Base-by-base conservation (phyloP, 345 rosid species). In the Aquilaria yunnanensis region DNA sequence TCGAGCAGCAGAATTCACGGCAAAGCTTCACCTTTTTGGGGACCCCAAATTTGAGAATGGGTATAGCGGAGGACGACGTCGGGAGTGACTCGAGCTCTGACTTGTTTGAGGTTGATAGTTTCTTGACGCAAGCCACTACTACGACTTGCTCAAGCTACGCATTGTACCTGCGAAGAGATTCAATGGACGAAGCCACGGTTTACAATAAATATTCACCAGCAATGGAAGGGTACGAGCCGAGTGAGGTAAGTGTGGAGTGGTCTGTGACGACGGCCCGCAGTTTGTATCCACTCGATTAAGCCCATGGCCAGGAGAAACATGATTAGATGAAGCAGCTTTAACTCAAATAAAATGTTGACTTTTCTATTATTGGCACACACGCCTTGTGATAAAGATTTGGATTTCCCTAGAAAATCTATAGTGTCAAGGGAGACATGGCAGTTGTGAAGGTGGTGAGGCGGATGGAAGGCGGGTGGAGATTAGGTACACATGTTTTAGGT, bases 11-110 rank as follows among this genome's bases (percentile, higher is more conserved):
- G 43, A 37, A 37, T 14, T 62, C 59, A 29, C 65, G 74, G 3
- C 75, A 56, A 30, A 69, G 73, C 37, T 77, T 77, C 57, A 41
- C 77, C 5, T 66, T 79, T 23, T 78, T 68, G 49, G 61, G 66
- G 64, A 75, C 63, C 48, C 16, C 79, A 7, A 85, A 59, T 32
- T 66, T 78, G 10, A 62, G 73, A 50, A 64, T 55, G 30, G 14
- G n/a, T 29, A 62, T 5, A 32, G 57, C 52, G 0, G 87, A 81
- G 13, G 96, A 90, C 48, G 97, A 86, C 53, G 79, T 73, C 5
- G 83, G 80, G 13, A 94, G 99, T 50, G 97, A 94, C 60, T 86
- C 96, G 2, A 90, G 99, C 75, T 94, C 99, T 0, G 97, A 94
- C 71, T 74, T 90, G 59, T 94, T 94, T 23, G 99, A 94, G 83